Percentiles rank a stretch among this genome's conserved stretches.
Conservation (phyloP, 1,284 basidiomycete species). For the Moesziomyces globuligerus region DNA sequence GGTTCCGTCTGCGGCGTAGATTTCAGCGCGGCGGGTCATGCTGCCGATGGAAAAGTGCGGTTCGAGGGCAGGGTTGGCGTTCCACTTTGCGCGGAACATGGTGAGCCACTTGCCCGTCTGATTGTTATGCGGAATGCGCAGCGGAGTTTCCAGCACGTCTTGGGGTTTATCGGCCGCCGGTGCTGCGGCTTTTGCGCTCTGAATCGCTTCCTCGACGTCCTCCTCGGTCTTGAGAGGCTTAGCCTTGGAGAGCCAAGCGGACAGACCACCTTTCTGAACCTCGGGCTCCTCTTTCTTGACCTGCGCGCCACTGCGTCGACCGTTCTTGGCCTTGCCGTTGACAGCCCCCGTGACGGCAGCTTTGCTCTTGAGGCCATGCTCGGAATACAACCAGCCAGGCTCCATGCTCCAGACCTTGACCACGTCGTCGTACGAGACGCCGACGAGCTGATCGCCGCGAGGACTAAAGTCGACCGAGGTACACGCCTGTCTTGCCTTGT, state of each 20-base stretch:
- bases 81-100: constrained; percentile 62
- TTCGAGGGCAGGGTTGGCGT: constrained; percentile 50
- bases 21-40: constrained; percentile 62
- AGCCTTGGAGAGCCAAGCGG: constrained; percentile 21
- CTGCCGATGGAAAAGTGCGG: constrained; percentile 63
- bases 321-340: constrained; percentile 2
- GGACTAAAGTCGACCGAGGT: constrained; percentile 64
- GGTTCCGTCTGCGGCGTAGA: constrained; percentile 55
- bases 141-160: constrained; percentile 42
- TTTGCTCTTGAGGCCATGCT: constrained; percentile 22
- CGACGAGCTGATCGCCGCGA: constrained; percentile 55
- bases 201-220: constrained; percentile 21
- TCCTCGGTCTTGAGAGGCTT: constrained; percentile 34
- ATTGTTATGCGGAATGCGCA: constrained; percentile 62
- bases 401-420: constrained; percentile 51
- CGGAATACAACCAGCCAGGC: constrained; percentile 33
- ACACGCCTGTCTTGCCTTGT: constrained; percentile 54
- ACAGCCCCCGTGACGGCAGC: constrained; percentile 12
- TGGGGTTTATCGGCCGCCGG: constrained; percentile 18
- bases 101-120: constrained; percentile 67
- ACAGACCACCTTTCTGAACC: constrained; percentile 5
- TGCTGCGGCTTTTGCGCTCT: constrained; percentile 12
- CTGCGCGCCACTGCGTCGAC: constrained; percentile 5
- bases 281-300: constrained; percentile 33
- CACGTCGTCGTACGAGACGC: constrained; percentile 62